These are phyloP conservation scores for Myochromella boudieri DNA, from an alignment of 768 basidiomycete species.

Conservation along the genomic window DNA sequence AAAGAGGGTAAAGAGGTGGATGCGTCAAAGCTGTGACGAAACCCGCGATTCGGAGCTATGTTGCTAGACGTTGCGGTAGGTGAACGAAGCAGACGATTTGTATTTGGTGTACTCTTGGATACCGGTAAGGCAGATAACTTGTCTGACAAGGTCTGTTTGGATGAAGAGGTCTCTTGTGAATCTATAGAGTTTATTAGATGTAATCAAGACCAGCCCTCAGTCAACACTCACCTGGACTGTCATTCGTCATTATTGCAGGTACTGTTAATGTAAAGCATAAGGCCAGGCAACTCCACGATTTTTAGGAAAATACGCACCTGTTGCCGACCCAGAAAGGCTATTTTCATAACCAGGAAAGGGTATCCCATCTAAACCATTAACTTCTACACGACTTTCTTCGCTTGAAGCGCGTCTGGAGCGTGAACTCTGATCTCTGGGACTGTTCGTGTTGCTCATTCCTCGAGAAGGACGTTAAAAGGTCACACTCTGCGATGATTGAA, in stretches of 20 bases:
- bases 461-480: background rate
- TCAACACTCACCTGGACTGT: background rate
- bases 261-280: background rate
- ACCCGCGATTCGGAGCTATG: conserved; percentile 24
- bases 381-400: background rate
- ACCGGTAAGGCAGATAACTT: conserved; percentile 42
- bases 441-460: conserved; percentile 1
- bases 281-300: too few species aligned
- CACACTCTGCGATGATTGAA: too few species aligned
- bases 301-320: too few species aligned
- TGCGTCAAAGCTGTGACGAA: conserved; percentile 41
- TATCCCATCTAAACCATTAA: background rate
- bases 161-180: conserved; percentile 39
- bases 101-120: conserved; percentile 29
- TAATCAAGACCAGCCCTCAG: too few species aligned
- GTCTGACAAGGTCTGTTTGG: conserved; percentile 47
- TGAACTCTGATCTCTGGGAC: background rate
- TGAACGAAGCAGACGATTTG: conserved; percentile 31
- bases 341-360: conserved; percentile 8
- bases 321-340: background rate
- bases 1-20: conserved; percentile 43
- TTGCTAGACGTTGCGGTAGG: conserved; percentile 29
- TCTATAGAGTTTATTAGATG: too few species aligned
- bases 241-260: background rate
- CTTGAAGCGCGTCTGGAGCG: background rate